A percentile compares a stretch with the other conserved stretches of the same genome.
phyloP scores from a whole-genome alignment of 106 monocot genomes.

The Agapanthus africanus region DNA sequence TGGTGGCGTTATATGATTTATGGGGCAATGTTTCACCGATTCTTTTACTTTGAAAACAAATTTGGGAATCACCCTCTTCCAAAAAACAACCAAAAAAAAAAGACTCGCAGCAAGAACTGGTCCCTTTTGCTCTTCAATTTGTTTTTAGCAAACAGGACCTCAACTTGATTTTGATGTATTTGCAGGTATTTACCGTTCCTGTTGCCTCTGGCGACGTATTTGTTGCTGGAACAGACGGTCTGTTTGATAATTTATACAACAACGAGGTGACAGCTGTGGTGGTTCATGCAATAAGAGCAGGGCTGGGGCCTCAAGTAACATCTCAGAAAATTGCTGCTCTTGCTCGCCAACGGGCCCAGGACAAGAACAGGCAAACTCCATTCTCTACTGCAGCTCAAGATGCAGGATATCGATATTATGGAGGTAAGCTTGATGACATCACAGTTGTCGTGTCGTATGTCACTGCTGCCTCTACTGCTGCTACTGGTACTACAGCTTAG shows the following conservation, averaged over 20 bases:
- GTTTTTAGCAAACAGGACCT: no score
- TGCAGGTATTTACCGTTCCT: constrained; percentile 50
- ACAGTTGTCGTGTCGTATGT: constrained; percentile 65
- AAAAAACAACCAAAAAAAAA: no score
- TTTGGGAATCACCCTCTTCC: no score
- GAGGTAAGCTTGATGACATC: constrained; percentile 74
- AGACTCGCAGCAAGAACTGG: no score
- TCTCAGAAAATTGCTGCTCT: constrained; percentile 63
- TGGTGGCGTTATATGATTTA: no score
- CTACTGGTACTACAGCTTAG: no score
- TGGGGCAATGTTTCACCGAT: no score
- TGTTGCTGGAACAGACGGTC: constrained; percentile 60
- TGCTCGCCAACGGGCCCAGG: constrained; percentile 49
- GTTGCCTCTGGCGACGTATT: constrained; percentile 64
- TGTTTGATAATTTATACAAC: constrained; percentile 65
- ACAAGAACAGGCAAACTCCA: constrained; percentile 54
- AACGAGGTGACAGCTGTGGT: constrained; percentile 48
- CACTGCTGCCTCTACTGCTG: no score
- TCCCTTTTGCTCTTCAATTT: no score
- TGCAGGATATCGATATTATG: constrained; percentile 62
- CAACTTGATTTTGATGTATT: neutral
- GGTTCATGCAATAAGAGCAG: constrained; percentile 38
- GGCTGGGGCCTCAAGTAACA: constrained; percentile 43
- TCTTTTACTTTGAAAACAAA: no score
- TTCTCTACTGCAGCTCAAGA: constrained; percentile 69